These are phyloP conservation scores for Pichia sp. DNA, from an alignment of 1,139 yeast species.

Conservation along the genomic window DNA sequence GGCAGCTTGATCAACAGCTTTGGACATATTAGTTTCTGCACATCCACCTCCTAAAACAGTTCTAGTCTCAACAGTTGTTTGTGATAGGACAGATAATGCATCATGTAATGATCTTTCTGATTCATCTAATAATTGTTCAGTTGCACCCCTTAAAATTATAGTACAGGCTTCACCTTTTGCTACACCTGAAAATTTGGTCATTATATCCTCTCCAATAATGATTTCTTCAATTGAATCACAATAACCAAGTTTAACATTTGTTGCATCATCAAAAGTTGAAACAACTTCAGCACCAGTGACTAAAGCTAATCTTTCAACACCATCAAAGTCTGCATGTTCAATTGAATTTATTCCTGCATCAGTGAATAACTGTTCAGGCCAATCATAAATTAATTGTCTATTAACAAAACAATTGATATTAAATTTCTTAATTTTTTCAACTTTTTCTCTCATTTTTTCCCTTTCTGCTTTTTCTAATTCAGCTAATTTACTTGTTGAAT, in stretches of 20 bases:
- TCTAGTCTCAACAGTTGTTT: conserved; percentile 90
- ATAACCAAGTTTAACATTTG: conserved; percentile 74
- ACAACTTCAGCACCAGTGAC: conserved; percentile 99
- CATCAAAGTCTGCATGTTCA: conserved; percentile 98
- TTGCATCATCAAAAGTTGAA: conserved; percentile 93
- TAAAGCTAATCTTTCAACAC: conserved; percentile 91
- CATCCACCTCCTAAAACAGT: conserved; percentile 98
- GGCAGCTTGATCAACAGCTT: conserved; percentile 93
- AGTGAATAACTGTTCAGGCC: conserved; percentile 92
- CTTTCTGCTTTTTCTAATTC: conserved; percentile 95
- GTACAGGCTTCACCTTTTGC: conserved; percentile 97
- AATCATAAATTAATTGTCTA: conserved; percentile 93
- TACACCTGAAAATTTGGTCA: conserved; percentile 88
- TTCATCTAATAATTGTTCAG: conserved; percentile 92
- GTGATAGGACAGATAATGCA: conserved; percentile 91
- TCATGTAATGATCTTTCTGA: conserved; percentile 97
- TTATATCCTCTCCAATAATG: conserved; percentile 83
- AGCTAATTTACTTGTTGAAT: conserved; percentile 89
- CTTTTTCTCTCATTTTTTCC: conserved; percentile 85
- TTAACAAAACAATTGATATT: conserved; percentile 89
- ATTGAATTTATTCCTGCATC: conserved; percentile 85
- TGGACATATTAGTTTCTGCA: conserved; percentile 96
- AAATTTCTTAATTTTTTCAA: conserved; percentile 75
- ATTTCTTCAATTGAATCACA: conserved; percentile 90
- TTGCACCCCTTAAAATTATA: conserved; percentile 92